Evolutionary conservation across 73 alveolate genomes (phyloP), one percentile per base, ranked within the genome.

Genomic region (Diophrys sp.): DNA sequence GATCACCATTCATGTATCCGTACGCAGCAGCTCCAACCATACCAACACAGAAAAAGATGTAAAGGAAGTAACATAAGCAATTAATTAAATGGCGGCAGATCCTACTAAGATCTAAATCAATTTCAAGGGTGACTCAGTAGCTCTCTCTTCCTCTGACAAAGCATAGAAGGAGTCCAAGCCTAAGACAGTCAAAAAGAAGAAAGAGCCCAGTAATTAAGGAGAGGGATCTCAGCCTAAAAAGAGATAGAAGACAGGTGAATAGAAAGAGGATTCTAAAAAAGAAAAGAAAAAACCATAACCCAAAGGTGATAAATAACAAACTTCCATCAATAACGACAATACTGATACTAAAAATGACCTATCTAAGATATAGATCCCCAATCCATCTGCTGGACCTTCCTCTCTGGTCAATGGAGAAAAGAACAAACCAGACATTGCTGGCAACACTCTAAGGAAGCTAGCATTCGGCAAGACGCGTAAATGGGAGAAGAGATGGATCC

Each of bases 401-500:
- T 44, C 62, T 44, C 62, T 11, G 62, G 62, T 18, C 18, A 44
- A 44, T 44, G 62, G 18, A 18, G 18, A 44, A 11, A 11, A 5
- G 62, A 11, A 44, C 18, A 18, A 44, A 11, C 5, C 62, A 44
- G 62, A 44, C 5, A 18, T 5, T 44, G 62, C n/a, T 11, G 62
- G 5, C 18, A 18, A 11, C 18, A 44, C 62, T 44, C 18, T 18
- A 44, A 44, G 18, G 5, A 44, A 44, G 18, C n/a, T 11, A 18
- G 62, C 62, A 44, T 44, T 44, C 18, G 62, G 62, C 5, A 44
- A 44, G 62, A 44, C 62, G 1, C 28, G 77, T 23, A 75, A 85
- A 53, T 94, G 98, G 98, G 97, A 94, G 77, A 91, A 91, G 77
- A 67, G 93, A 74, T 94, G 98, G 98, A 94, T 94, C 33, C 79